Percentiles rank a stretch among this genome's conserved stretches.
Conservation (phyloP, 345 rosid species). For the Populus tremula region DNA sequence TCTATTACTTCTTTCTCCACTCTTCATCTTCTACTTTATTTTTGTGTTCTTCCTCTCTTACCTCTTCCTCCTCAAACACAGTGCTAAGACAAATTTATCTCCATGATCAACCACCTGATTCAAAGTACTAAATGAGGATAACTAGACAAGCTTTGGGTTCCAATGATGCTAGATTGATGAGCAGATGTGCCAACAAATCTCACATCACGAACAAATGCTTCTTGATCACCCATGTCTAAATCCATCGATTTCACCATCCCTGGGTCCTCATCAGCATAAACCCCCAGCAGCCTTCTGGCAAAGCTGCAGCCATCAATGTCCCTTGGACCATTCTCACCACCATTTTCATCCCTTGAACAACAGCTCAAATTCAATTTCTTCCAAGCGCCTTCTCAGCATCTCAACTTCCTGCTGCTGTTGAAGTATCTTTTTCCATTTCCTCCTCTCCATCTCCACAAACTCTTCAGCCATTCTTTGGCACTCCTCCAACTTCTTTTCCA, state of each 20-base stretch:
- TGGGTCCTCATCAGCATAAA: conserved; percentile 68
- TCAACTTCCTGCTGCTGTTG: conserved; percentile 91
- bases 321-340: conserved; percentile 29
- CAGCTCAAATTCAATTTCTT: conserved; percentile 69
- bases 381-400: conserved; percentile 69
- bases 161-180: conserved; percentile 17
- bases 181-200: conserved; percentile 26
- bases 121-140: conserved; percentile 29
- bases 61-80: conserved; percentile 88
- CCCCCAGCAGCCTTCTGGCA: conserved; percentile 60
- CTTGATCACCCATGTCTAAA: conserved; percentile 83
- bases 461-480: conserved; percentile 83
- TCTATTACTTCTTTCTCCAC: conserved; percentile 80
- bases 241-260: conserved; percentile 99
- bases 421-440: conserved; percentile 83
- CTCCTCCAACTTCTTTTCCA: conserved; percentile 75
- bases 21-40: conserved; percentile 49
- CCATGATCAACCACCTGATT: conserved; percentile 35
- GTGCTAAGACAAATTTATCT: conserved; percentile 66
- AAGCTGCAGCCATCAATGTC: conserved; percentile 61
- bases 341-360: conserved; percentile 35
- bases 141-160: conserved; percentile 24
- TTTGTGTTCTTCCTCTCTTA: conserved; percentile 33
- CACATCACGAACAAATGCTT: conserved; percentile 44
- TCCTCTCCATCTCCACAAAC: conserved; percentile 78